phyloP scores from a whole-genome alignment of 176 grass and related monocot genomes.

The Tuctoria greenei region DNA sequence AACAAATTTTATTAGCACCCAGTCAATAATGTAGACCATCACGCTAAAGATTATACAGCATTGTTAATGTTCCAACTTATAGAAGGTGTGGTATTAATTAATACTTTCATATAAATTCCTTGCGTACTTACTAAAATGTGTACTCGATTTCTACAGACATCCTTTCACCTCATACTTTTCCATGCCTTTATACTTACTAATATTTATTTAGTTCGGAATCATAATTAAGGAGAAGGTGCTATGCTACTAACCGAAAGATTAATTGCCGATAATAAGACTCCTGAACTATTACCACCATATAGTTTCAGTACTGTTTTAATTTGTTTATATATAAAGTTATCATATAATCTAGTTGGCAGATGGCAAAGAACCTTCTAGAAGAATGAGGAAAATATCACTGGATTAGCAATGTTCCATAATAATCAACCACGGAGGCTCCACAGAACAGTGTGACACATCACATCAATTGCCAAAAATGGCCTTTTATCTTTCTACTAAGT shows the following conservation, averaged over 20 bases:
- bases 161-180: not conserved
- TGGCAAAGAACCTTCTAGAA: conserved; percentile 1
- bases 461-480: not conserved
- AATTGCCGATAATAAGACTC: not conserved
- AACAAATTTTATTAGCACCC: not conserved
- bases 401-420: not conserved
- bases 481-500: not conserved
- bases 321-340: conserved; percentile 2
- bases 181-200: not conserved
- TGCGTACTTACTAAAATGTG: not conserved
- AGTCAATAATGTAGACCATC: not conserved
- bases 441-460: not conserved
- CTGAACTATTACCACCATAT: not conserved
- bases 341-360: not conserved
- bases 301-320: not conserved
- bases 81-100: not conserved
- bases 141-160: not conserved
- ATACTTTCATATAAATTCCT: not conserved
- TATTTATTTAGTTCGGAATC: not conserved
- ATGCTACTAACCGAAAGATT: not conserved
- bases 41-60: not conserved
- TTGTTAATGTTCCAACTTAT: not conserved
- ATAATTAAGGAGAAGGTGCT: not conserved
- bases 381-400: not conserved
- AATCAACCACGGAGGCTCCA: not conserved